Evolutionary conservation across 805 yeast genomes (phyloP).

Genomic region (Barnettozyma sucrosica): DNA sequence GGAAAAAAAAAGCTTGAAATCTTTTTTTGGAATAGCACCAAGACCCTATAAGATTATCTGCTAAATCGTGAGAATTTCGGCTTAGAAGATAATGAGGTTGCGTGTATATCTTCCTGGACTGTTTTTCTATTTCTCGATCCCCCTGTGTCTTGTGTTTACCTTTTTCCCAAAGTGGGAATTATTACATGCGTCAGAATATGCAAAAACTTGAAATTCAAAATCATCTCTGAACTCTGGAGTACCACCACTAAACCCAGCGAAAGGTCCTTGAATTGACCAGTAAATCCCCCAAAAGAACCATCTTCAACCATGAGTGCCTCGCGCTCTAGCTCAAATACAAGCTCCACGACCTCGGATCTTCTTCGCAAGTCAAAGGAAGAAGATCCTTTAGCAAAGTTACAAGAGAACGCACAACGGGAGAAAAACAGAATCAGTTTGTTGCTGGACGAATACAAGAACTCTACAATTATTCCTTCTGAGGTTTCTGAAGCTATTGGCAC

Average conservation of each 20-base stretch:
- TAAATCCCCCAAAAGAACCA: not conserved
- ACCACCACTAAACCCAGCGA: not conserved
- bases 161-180: conserved; percentile 8
- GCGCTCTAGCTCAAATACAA: not conserved
- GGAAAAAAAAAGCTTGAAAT: no score
- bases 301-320: not conserved
- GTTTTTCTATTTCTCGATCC: not conserved
- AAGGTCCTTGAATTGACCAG: not conserved
- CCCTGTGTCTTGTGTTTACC: conserved; percentile 7
- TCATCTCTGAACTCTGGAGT: not conserved
- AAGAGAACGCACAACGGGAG: conserved; percentile 5
- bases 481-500: not conserved
- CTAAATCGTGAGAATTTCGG: no score
- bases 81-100: no score
- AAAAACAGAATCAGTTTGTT: conserved; percentile 5
- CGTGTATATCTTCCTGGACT: no score
- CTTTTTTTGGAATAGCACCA: no score
- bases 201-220: not conserved
- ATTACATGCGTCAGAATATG: not conserved
- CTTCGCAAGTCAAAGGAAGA: conserved; percentile 3
- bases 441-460: conserved; percentile 4
- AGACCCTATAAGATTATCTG: no score
- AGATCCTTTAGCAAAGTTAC: not conserved
- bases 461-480: not conserved
- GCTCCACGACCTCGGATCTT: conserved; percentile 7